Base-by-base conservation (phyloP, 139 green algal genomes). In the Chlorella sp. region DNA sequence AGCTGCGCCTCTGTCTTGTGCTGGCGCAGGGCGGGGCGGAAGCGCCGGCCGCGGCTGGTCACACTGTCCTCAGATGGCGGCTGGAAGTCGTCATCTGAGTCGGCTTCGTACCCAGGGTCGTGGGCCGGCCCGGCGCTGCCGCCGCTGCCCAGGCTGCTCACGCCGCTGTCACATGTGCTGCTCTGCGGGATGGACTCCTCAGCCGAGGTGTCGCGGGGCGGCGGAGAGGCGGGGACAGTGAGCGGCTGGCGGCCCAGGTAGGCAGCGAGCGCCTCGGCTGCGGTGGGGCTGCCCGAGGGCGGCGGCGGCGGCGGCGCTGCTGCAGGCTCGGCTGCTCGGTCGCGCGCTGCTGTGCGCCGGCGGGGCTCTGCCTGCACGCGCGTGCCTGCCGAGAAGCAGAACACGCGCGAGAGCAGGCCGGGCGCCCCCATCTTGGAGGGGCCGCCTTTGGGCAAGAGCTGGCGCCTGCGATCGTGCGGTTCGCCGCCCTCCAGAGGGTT, bases 21-120 rank as follows among this genome's bases (percentile, higher is more conserved):
- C 48, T 67, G 54, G 11, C 76, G 76, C 41, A 40, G 13, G 2
- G 76, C 56, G 26, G 36, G 26, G 38, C 16, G 48, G 40, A 82
- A 82, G 56, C 76, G 76, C 34, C 24, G 56, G 38, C 40, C 24
- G 7, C 70, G 19, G 70, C 70, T 76, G 13, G 76, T 32, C 16
- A 34, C 26, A 40, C 40, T 70, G 8, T 54, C 76, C 28, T 72
- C 26, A 26, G 41, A 36, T n/a, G 36, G 20, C n/a, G 46, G 51
- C 51, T 60, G 75, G 51, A 36, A 68, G 56, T 82, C 76, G 76
- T 60, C 70, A 56, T 82, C 76, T 54, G 76, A 60, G 7, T 82
- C 76, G 36, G 56, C 76, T 26, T 64, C n/a, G 20, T 46, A 54
- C 2, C 36, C 48, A 43, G 22, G 36, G 74, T 34, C 65, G 20